These are phyloP conservation scores for Botryotinia calthae DNA, from an alignment of 2,329 filamentous ascomycete genomes.

Conservation along the genomic window DNA sequence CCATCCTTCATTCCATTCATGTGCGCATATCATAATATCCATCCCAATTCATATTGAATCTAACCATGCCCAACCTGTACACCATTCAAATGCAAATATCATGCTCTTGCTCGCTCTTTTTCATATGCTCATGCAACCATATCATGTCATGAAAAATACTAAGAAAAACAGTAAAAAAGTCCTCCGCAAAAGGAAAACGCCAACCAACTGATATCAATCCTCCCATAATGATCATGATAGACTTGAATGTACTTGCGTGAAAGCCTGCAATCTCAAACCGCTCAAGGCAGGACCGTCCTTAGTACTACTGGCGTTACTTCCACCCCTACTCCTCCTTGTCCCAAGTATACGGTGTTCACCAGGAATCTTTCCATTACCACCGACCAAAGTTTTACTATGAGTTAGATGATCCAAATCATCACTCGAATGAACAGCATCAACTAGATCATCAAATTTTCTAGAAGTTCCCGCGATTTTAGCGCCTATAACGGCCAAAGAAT, in stretches of 20 bases:
- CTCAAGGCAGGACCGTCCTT: constrained; percentile 20
- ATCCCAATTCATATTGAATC: constrained; percentile 9
- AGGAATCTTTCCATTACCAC: constrained; percentile 19
- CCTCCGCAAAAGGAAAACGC: not conserved
- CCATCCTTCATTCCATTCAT: constrained; percentile 8
- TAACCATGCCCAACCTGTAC: constrained; percentile 12
- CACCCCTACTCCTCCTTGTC: constrained; percentile 22
- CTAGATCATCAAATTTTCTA: constrained; percentile 31
- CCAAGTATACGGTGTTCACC: constrained; percentile 20
- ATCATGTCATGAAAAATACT: not conserved
- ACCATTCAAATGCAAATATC: constrained; percentile 10
- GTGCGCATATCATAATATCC: constrained; percentile 8
- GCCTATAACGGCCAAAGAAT: constrained; percentile 29
- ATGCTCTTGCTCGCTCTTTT: constrained; percentile 2
- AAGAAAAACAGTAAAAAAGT: constrained; percentile 7
- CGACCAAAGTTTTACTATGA: constrained; percentile 14
- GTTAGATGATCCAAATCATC: constrained; percentile 16
- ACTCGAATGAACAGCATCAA: constrained; percentile 24
- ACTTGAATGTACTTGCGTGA: constrained; percentile 12
- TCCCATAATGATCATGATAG: not conserved
- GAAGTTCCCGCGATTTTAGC: constrained; percentile 27
- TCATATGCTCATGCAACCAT: constrained; percentile 15
- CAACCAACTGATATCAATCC: not conserved
- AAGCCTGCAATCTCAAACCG: constrained; percentile 11
- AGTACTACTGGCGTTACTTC: constrained; percentile 26